These are phyloP conservation scores for Hyaloscypha finlandica DNA, from an alignment of 495 filamentous ascomycete species.

Conservation along the genomic window DNA sequence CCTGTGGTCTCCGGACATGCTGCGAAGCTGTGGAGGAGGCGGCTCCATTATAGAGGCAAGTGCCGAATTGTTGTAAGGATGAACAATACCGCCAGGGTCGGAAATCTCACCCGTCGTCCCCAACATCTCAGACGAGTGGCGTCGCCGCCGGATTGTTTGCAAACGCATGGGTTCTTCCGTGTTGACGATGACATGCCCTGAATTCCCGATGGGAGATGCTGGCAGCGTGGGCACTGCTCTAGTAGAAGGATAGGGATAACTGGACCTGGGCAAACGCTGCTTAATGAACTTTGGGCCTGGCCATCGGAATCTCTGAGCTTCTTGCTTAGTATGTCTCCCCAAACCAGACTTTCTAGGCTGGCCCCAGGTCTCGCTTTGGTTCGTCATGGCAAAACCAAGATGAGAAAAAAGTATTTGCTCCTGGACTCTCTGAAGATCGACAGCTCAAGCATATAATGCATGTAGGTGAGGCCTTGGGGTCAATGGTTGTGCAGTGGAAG, in stretches of 20 bases:
- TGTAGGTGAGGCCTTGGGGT: neutral
- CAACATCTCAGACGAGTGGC: neutral
- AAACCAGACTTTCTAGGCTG: neutral
- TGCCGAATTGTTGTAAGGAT: neutral
- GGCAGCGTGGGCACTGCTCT: neutral
- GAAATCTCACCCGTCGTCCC: neutral
- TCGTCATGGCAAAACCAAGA: neutral
- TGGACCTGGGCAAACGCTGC: neutral
- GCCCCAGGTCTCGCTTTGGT: neutral
- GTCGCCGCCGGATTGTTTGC: neutral
- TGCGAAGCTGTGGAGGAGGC: neutral
- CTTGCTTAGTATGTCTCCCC: neutral
- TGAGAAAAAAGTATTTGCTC: neutral
- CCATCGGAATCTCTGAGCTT: neutral
- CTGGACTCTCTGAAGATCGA: neutral
- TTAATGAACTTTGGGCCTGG: neutral
- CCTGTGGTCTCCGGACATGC: neutral
- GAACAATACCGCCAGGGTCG: neutral
- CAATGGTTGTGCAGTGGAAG: neutral
- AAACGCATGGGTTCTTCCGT: neutral
- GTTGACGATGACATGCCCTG: neutral
- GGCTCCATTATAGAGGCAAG: neutral
- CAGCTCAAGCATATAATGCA: neutral
- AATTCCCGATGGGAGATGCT: neutral
- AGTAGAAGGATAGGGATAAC: neutral